Evolutionary conservation across 192 early-diverging fungal genomes (phyloP).

Genomic region (Mortierella claussenii): DNA sequence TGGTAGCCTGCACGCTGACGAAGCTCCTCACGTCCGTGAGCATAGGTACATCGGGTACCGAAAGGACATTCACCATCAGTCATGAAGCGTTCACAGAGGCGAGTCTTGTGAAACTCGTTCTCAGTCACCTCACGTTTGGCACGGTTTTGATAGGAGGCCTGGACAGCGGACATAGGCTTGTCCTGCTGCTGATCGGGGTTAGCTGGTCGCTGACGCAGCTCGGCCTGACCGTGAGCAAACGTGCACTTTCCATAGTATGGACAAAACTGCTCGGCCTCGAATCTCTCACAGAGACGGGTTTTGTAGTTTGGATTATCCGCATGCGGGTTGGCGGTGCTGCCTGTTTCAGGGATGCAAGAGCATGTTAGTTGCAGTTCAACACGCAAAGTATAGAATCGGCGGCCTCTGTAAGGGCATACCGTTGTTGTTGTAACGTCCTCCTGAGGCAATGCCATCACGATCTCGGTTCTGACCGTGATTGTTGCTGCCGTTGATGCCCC

Average conservation of each 20-base stretch:
- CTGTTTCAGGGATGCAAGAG: slow-evolving; percentile 14
- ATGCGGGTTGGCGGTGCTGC: slow-evolving; percentile 38
- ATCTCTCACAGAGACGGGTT: slow-evolving; percentile 87
- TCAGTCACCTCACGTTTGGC: slow-evolving; percentile 49
- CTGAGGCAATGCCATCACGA: slow-evolving; percentile 26
- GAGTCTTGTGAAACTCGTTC: slow-evolving; percentile 85
- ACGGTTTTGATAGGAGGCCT: slow-evolving; percentile 46
- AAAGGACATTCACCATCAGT: slow-evolving; percentile 84
- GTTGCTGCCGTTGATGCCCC: slow-evolving; percentile 17
- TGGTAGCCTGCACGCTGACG: slow-evolving; percentile 46
- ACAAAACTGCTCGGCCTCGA: slow-evolving; percentile 78
- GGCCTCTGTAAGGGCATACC: neutral
- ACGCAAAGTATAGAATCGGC: neutral
- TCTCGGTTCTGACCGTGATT: slow-evolving; percentile 32
- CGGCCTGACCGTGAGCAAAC: slow-evolving; percentile 79
- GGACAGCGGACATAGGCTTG: slow-evolving; percentile 51
- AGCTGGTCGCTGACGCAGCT: slow-evolving; percentile 68
- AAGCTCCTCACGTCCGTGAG: slow-evolving; percentile 58
- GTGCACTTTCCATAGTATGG: slow-evolving; percentile 78
- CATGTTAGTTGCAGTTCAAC: neutral
- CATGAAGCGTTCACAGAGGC: slow-evolving; percentile 84
- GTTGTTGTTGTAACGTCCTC: slow-evolving; percentile 40
- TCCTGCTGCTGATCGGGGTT: slow-evolving; percentile 38
- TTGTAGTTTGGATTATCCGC: slow-evolving; percentile 87
- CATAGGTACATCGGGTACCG: slow-evolving; percentile 89